Evolutionary conservation across 2,329 filamentous ascomycete genomes (phyloP), one percentile per base, ranked within the genome.

Genomic region (Alternaria sp.): DNA sequence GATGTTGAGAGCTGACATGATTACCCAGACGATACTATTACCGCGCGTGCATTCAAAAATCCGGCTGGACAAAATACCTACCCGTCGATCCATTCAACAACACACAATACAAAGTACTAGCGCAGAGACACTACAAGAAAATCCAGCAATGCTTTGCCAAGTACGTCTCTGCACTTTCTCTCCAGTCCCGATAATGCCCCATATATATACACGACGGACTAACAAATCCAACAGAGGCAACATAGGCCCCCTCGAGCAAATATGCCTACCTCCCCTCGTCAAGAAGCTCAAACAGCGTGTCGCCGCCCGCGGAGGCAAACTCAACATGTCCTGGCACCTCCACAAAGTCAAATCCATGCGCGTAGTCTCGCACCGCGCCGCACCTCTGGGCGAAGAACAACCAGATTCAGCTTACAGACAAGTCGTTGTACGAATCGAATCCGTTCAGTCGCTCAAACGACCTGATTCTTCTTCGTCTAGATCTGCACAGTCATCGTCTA

Each of bases 111-210:
- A 65, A 64, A 41, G 30, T 40, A 14, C 36, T 83, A 1, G 89
- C 88, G 32, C 84, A 86, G 68, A 83, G 81, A 20, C 80, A 91
- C 70, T 89, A 92, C 76, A 79, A 81, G 54, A 79, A 85, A 65
- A 86, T 92, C 82, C 87, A 88, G 68, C 82, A 84, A 59, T 86
- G 86, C 5, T 85, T 90, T 51, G 89, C 90, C 27, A 60, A 43
- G 68, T 72, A 59, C 18, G 64, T 66, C 7, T 11, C 3, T 27
- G 11, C 27, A 22, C n/a, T 34, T 3, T 25, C 18, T 34, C 43
- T 3, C 30, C 10, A 51, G 22, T 12, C 38, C 20, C 14, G 30
- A 25, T 2, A 57, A 57, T 6, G 44, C 41, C 62, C 61, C 61
- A 40, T 25, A 59, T 28, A 36, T 22, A 43, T 25, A 59, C 36